Percentiles rank a stretch among this genome's conserved stretches.
These are phyloP conservation scores for Penicillium flavigenum DNA, from an alignment of 495 filamentous ascomycete genomes.

Conservation along the genomic window DNA sequence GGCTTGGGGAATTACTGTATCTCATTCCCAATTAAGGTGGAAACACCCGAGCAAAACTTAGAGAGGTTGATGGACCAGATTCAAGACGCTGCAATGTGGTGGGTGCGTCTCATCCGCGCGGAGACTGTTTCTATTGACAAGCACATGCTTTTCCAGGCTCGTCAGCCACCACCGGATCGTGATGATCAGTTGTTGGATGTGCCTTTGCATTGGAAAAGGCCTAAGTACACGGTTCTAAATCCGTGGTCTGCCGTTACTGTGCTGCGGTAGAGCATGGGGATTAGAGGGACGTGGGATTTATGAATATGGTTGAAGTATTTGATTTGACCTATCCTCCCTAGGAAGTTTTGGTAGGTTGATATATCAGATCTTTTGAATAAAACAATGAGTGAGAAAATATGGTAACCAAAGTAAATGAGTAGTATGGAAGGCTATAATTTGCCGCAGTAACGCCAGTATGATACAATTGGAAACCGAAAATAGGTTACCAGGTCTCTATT, in stretches of 20 bases:
- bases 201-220: neutral
- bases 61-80: neutral
- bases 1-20: neutral
- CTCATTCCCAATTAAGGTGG: neutral
- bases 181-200: neutral
- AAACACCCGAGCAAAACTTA: neutral
- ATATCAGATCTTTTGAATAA: neutral
- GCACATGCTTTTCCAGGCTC: neutral
- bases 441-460: constrained; percentile 5
- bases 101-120: neutral
- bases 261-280: neutral
- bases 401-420: neutral
- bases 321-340: neutral
- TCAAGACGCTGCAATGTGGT: neutral
- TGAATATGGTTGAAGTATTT: neutral
- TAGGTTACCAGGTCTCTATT: neutral
- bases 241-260: neutral
- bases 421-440: neutral
- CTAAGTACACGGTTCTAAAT: neutral
- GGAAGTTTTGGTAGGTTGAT: neutral
- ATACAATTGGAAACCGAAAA: neutral
- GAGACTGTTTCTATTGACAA: neutral
- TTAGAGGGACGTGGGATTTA: neutral
- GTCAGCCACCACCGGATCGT: neutral
- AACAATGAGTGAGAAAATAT: neutral